Conservation (phyloP, 2,329 filamentous ascomycete genomes). For the Colletotrichum tanaceti region DNA sequence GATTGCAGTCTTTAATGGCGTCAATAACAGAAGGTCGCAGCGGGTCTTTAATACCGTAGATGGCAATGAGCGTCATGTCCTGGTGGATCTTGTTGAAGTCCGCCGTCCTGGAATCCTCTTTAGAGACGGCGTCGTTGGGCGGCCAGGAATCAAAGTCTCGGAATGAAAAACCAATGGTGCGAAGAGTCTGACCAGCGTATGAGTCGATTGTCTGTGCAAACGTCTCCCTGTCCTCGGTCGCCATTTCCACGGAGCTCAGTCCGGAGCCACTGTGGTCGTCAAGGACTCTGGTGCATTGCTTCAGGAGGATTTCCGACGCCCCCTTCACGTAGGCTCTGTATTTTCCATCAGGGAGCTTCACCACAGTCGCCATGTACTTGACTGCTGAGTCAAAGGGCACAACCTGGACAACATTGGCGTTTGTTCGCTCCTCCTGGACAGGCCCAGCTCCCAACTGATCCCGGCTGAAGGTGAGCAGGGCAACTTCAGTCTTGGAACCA, state of each 20-base stretch:
- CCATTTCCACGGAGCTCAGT: slow-evolving; percentile 14
- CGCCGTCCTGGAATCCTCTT: slow-evolving; percentile 68
- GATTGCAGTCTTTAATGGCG: slow-evolving; percentile 71
- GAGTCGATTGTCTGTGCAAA: slow-evolving; percentile 49
- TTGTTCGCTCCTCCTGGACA: slow-evolving; percentile 70
- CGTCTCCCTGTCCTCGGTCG: slow-evolving; percentile 34
- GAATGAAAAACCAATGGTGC: slow-evolving; percentile 56
- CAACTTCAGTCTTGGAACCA: slow-evolving; percentile 83
- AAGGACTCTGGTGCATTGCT: slow-evolving; percentile 53
- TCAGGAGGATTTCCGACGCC: slow-evolving; percentile 62
- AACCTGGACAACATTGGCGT: slow-evolving; percentile 61
- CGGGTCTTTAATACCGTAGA: slow-evolving; percentile 76
- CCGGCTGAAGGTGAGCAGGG: slow-evolving; percentile 75
- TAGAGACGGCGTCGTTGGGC: slow-evolving; percentile 63
- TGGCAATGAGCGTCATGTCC: slow-evolving; percentile 55
- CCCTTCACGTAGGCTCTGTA: slow-evolving; percentile 69
- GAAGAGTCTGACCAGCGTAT: slow-evolving; percentile 54
- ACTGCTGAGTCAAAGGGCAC: slow-evolving; percentile 54
- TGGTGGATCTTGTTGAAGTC: slow-evolving; percentile 61
- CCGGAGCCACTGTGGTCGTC: slow-evolving; percentile 38
- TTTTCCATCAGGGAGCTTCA: slow-evolving; percentile 64
- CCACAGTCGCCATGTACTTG: slow-evolving; percentile 77
- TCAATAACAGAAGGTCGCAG: slow-evolving; percentile 70
- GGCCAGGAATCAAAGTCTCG: slow-evolving; percentile 65
- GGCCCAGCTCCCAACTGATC: slow-evolving; percentile 74